Percentiles rank a stretch among this genome's conserved stretches.
Evolutionary conservation across 139 green algal species (phyloP).

Genomic region (Diplosphaera chodatii): DNA sequence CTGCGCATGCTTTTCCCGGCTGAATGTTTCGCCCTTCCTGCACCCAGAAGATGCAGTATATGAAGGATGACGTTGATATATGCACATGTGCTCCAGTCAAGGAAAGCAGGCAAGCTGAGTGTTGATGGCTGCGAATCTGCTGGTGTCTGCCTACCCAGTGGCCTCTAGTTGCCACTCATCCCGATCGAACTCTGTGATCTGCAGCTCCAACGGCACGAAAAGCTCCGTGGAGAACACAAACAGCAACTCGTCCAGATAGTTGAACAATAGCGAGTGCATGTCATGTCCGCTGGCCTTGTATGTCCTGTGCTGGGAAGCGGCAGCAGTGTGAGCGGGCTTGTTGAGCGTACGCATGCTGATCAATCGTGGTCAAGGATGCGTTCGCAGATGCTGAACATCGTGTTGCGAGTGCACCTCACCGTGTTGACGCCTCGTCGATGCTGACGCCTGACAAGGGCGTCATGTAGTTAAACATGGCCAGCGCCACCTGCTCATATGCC

Average conservation of each 20-base stretch:
- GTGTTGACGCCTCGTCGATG: not conserved
- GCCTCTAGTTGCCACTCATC: constrained; percentile 35
- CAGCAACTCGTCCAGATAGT: constrained; percentile 81
- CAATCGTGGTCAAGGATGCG: too few relatives aligned
- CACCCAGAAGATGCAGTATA: not conserved
- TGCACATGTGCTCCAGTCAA: too few relatives aligned
- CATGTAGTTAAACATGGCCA: constrained; percentile 89
- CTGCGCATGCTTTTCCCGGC: constrained; percentile 41
- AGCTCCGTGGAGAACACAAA: constrained; percentile 71
- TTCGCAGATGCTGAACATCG: too few relatives aligned
- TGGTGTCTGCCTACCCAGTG: constrained; percentile 15
- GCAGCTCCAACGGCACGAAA: constrained; percentile 46
- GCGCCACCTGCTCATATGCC: constrained; percentile 53
- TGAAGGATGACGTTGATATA: too few relatives aligned
- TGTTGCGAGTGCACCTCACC: not conserved
- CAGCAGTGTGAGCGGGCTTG: too few relatives aligned
- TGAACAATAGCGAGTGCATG: constrained; percentile 69
- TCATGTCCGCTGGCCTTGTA: constrained; percentile 63
- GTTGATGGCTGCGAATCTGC: too few relatives aligned
- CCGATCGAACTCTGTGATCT: constrained; percentile 46
- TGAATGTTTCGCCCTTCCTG: constrained; percentile 59
- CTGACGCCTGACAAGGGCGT: constrained; percentile 52
- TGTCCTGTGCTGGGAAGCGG: constrained; percentile 11
- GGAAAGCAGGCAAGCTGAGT: too few relatives aligned
- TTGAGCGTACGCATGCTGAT: too few relatives aligned